These are phyloP conservation scores for Casaregolazyma suthepensis DNA, from an alignment of 1,139 yeast species.

Conservation along the genomic window DNA sequence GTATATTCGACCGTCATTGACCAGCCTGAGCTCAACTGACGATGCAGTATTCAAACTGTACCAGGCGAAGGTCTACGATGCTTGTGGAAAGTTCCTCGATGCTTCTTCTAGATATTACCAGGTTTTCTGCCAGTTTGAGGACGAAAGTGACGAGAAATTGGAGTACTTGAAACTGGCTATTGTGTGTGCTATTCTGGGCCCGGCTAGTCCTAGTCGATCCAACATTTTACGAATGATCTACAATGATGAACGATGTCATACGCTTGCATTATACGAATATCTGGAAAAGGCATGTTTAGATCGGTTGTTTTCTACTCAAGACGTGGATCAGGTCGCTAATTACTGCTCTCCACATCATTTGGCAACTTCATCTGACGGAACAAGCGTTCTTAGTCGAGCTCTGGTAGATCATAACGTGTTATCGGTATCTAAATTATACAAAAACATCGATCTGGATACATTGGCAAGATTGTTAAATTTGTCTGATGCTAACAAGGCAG, in stretches of 20 bases:
- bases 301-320: slow-evolving; percentile 27
- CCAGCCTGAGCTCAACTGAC: slow-evolving; percentile 15
- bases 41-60: slow-evolving; percentile 29
- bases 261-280: slow-evolving; percentile 20
- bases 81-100: slow-evolving; percentile 30
- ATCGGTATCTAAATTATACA: slow-evolving; percentile 31
- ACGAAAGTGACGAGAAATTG: slow-evolving; percentile 28
- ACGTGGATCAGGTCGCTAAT: slow-evolving; percentile 24
- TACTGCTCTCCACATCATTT: slow-evolving; percentile 27
- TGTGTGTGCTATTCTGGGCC: slow-evolving; percentile 30
- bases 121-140: slow-evolving; percentile 25
- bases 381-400: slow-evolving; percentile 30
- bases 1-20: slow-evolving; percentile 20
- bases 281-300: slow-evolving; percentile 30
- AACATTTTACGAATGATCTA: slow-evolving; percentile 28
- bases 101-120: slow-evolving; percentile 32
- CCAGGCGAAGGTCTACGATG: slow-evolving; percentile 32
- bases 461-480: slow-evolving; percentile 29
- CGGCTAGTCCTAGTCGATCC: slow-evolving; percentile 34
- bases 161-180: slow-evolving; percentile 31
- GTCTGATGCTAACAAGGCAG: slow-evolving; percentile 25
- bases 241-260: slow-evolving; percentile 29
- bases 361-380: slow-evolving; percentile 27
- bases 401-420: slow-evolving; percentile 34
- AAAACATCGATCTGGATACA: slow-evolving; percentile 27